Percentiles rank a stretch among this genome's conserved stretches.
Conservation (phyloP, 202 grass and related monocot species). For the Digitaria exilis region DNA sequence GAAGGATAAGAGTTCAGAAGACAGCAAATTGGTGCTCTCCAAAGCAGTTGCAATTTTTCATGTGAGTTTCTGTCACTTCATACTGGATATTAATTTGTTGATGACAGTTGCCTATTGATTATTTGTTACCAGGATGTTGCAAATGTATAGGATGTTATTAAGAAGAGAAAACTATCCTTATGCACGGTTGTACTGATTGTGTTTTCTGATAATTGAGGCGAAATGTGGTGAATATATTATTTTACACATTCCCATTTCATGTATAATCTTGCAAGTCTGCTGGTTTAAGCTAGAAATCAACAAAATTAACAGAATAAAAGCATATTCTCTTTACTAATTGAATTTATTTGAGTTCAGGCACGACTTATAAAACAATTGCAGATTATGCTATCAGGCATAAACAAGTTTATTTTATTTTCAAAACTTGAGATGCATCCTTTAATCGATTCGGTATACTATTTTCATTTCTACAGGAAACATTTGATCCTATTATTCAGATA, state of each 20-base stretch:
- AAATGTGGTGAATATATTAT: neutral
- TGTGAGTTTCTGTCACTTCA: constrained; percentile 52
- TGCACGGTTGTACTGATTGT: neutral
- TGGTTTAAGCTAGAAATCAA: neutral
- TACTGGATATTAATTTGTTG: constrained; percentile 4
- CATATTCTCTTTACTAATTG: neutral
- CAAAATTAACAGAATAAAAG: neutral
- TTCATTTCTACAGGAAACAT: constrained; percentile 70
- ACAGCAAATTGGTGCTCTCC: constrained; percentile 85
- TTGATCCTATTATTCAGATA: constrained; percentile 86
- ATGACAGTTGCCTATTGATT: neutral
- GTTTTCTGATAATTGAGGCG: neutral
- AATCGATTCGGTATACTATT: neutral
- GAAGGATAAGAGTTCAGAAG: constrained; percentile 73
- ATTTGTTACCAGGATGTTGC: neutral
- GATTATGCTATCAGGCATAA: constrained; percentile 5
- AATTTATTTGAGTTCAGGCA: constrained; percentile 34
- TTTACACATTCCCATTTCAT: neutral
- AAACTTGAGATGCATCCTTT: constrained; percentile 19
- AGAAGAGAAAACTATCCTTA: neutral
- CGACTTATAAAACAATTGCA: neutral
- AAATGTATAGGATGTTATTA: constrained; percentile 2
- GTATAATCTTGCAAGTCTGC: neutral
- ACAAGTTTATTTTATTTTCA: neutral
- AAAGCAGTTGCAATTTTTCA: constrained; percentile 94